These are phyloP conservation scores for Colletotrichum sp. DNA, from an alignment of 2,329 filamentous ascomycete species.

Conservation along the genomic window DNA sequence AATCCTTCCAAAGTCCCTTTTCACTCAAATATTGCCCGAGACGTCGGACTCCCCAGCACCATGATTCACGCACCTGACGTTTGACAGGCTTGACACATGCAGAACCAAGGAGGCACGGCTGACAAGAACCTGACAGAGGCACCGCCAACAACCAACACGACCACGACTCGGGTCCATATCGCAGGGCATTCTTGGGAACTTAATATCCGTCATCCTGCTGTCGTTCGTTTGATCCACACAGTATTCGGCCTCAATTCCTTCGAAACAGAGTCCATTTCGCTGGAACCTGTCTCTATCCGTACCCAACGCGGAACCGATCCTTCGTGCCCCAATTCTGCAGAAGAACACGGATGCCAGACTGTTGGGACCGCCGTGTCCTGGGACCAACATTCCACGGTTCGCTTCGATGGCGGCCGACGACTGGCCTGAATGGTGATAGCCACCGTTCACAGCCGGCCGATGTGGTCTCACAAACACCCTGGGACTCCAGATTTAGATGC, in stretches of 20 bases:
- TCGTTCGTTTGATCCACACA: background rate
- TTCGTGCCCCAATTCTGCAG: background rate
- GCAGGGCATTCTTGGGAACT: background rate
- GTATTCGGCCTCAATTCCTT: background rate
- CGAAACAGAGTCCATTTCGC: background rate
- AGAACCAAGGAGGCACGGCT: background rate
- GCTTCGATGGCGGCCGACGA: background rate
- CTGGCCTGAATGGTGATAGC: background rate
- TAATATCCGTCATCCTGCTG: constrained; percentile 4
- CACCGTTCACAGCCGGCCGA: background rate
- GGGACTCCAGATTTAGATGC: background rate
- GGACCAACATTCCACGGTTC: background rate
- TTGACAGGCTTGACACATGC: background rate
- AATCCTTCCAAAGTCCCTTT: background rate
- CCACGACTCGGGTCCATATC: background rate
- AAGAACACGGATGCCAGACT: background rate
- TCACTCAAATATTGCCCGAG: background rate
- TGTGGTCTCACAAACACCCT: background rate
- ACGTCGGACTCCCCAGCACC: background rate
- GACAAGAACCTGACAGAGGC: background rate
- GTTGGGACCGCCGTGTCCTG: background rate
- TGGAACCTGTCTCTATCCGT: background rate
- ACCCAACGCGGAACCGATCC: background rate
- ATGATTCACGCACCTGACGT: background rate
- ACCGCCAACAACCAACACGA: background rate